A percentile compares a stretch with the other conserved stretches of the same genome.
Evolutionary conservation across 352 stramenopile species (phyloP).

Genomic region (Phytophthora niederhauseri): DNA sequence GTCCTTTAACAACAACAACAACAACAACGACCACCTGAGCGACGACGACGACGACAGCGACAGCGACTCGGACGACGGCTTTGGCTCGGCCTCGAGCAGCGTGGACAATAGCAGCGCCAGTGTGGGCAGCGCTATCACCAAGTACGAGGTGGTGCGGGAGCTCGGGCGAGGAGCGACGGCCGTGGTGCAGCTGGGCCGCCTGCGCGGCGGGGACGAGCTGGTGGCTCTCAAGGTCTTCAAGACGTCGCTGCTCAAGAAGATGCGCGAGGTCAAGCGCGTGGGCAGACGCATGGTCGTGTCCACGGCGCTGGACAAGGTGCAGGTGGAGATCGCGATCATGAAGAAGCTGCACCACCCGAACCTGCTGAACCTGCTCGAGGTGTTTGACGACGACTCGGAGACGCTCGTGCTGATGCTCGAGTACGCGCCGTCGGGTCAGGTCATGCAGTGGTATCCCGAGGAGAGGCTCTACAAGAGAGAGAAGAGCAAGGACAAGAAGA

Average conservation of each 20-base stretch:
- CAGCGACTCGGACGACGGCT: constrained; percentile 41
- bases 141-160: constrained; percentile 84
- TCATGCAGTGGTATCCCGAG: constrained; percentile 85
- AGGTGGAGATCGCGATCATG: constrained; percentile 91
- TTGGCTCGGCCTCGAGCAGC: background rate
- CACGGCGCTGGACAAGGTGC: constrained; percentile 86
- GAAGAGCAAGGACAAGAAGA: constrained; percentile 18
- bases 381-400: constrained; percentile 86
- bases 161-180: constrained; percentile 81
- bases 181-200: constrained; percentile 77
- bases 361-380: constrained; percentile 80
- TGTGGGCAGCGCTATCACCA: constrained; percentile 53
- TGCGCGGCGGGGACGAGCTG: constrained; percentile 58
- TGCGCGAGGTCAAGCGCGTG: constrained; percentile 86
- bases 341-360: constrained; percentile 86
- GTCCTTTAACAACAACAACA: constrained; percentile 25
- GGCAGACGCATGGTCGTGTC: constrained; percentile 85
- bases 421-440: constrained; percentile 79
- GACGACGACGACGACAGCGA: constrained; percentile 47
- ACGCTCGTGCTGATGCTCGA: constrained; percentile 88
- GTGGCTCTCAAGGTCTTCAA: constrained; percentile 89
- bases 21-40: constrained; percentile 42
- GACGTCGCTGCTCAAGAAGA: constrained; percentile 86
- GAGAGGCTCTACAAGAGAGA: constrained; percentile 57
- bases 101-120: constrained; percentile 18